Base-by-base conservation (phyloP, 805 yeast species). In the Monosporozyma solicola region DNA sequence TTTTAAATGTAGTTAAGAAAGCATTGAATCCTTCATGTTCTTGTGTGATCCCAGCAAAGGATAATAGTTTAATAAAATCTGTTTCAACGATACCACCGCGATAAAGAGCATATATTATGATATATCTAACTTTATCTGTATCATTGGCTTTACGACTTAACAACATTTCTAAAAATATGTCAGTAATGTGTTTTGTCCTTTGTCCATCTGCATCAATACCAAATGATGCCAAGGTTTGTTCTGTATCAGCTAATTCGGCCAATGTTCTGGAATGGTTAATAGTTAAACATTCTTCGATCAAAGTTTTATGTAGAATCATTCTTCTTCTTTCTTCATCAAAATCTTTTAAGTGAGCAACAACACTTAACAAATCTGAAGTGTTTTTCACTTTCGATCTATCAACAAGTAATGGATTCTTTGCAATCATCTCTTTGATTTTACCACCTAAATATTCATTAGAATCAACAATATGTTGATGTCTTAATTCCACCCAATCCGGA, bases 231-330 rank as follows among this genome's bases (percentile, higher is more conserved):
- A 90, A 76, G 20, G 83, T 79, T 69, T 91, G 97, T 69, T 94
- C 98, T 54, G 90, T 76, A 57, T 87, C 94, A 1, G 96, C 88
- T 20, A 87, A 74, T 55, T 81, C 88, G 8, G 85, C 82, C 57
- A 89, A 70, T 56, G 79, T 76, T 55, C 82, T 74, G 31, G 73
- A 74, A 49, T 82, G 79, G 64, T 84, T 82, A 15, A 76, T 69
- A 29, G 74, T 76, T 68, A 87, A 73, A 63, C 91, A 82, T 61
- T 80, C 82, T 57, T 84, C 87, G 46, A 83, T 78, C 49, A 84
- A 67, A 3, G 79, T 77, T 60, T 80, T 79, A 63, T 84, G 90
- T 49, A 82, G 65, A 22, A 80, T 76, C 41, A 82, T 72, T 56
- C 79, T 77, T 63, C 80, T 77, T 70, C 87, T 74, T 55, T 83